These are phyloP conservation scores for Lactifluus pinguis DNA, from an alignment of 768 basidiomycete genomes.

Conservation along the genomic window DNA sequence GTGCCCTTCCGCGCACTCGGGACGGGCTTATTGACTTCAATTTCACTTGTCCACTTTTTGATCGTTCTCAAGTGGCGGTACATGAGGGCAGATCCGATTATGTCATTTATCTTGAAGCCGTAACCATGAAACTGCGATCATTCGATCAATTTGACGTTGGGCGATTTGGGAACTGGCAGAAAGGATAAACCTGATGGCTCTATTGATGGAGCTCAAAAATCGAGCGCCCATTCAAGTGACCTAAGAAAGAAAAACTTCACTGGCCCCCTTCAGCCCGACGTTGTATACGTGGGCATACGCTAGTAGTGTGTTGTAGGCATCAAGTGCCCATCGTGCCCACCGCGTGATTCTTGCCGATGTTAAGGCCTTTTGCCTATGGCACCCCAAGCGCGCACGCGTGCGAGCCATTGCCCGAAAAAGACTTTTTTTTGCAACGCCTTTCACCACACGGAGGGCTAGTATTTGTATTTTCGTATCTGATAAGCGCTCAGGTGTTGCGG, in stretches of 20 bases:
- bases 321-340: not conserved
- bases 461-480: not conserved
- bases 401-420: not conserved
- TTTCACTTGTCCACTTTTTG: not conserved
- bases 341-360: not conserved
- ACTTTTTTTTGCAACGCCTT: not conserved
- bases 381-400: not conserved
- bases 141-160: not conserved
- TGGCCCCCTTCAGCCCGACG: not conserved
- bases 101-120: not conserved
- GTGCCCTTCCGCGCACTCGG: not conserved
- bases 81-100: not conserved
- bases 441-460: no score
- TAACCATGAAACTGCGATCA: conserved; percentile 9
- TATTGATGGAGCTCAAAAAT: not conserved
- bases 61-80: not conserved
- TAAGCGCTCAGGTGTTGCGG: not conserved
- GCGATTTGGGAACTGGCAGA: not conserved
- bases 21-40: not conserved
- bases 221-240: not conserved
- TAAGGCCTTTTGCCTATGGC: not conserved
- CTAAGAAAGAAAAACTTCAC: not conserved
- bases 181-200: not conserved
- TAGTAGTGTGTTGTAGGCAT: not conserved
- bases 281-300: no score